Evolutionary conservation across 495 filamentous ascomycete genomes (phyloP).

Genomic region (Jackrogersella multiformis): DNA sequence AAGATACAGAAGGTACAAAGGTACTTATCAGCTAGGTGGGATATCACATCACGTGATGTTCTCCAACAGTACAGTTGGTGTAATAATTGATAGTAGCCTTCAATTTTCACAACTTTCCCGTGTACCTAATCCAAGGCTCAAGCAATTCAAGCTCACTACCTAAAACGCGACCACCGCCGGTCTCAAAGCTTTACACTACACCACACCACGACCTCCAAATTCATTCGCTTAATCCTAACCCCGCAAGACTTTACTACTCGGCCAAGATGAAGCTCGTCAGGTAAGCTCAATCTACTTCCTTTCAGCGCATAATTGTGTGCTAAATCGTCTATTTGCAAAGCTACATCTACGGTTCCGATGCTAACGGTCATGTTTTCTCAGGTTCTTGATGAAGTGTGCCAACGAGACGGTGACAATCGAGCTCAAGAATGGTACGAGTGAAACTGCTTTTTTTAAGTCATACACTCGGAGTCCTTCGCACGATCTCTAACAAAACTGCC

Average conservation of each 20-base stretch:
- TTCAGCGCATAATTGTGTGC: slow-evolving; percentile 39
- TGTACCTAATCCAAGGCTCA: slow-evolving; percentile 1
- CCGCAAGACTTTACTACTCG: slow-evolving; percentile 14
- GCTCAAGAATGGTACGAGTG: slow-evolving; percentile 86
- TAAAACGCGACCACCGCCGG: slow-evolving; percentile 25
- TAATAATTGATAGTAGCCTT: slow-evolving; percentile 2
- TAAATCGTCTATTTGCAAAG: slow-evolving; percentile 46
- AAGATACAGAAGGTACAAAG: background rate
- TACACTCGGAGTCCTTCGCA: background rate
- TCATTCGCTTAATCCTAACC: slow-evolving; percentile 4
- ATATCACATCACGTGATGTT: slow-evolving; percentile 17
- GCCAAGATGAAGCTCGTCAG: slow-evolving; percentile 96
- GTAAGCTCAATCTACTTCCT: slow-evolving; percentile 63
- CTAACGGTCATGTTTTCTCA: slow-evolving; percentile 59
- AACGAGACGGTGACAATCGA: slow-evolving; percentile 98
- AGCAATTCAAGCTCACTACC: slow-evolving; percentile 26
- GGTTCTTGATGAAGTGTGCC: slow-evolving; percentile 97
- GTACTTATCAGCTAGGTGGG: background rate
- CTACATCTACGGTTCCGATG: slow-evolving; percentile 44
- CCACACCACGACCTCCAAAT: background rate
- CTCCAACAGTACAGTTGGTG: too few species aligned
- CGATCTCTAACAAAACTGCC: background rate
- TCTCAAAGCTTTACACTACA: slow-evolving; percentile 13
- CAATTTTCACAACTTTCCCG: slow-evolving; percentile 31
- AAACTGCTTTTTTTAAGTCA: background rate